Conservation (phyloP, 2,329 filamentous ascomycete genomes). For the Colletotrichum liaoningense region DNA sequence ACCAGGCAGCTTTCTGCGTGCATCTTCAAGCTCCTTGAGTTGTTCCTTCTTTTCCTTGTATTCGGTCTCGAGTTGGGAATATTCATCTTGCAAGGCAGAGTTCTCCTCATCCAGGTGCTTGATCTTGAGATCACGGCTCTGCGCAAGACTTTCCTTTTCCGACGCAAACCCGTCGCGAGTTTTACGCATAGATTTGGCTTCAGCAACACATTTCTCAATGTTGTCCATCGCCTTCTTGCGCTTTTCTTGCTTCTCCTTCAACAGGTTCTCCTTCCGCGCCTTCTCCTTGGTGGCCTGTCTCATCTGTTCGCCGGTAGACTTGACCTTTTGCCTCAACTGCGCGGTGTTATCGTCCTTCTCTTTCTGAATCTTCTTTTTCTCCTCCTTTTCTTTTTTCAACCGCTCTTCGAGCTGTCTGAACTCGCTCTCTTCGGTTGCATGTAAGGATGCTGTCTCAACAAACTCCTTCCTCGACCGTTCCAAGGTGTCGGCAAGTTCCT, state of each 20-base stretch:
- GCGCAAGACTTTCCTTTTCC: constrained; percentile 63
- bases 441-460: constrained; percentile 79
- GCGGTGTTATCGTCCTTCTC: constrained; percentile 93
- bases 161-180: constrained; percentile 65
- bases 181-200: constrained; percentile 67
- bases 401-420: constrained; percentile 74
- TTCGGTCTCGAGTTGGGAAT: constrained; percentile 75
- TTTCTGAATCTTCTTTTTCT: constrained; percentile 80
- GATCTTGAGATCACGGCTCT: constrained; percentile 64
- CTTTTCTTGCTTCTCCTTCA: constrained; percentile 77
- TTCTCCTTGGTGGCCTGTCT: constrained; percentile 83
- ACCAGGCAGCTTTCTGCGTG: constrained; percentile 72
- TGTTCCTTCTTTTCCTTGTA: constrained; percentile 70
- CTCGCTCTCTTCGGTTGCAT: constrained; percentile 78
- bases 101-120: constrained; percentile 66
- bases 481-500: constrained; percentile 84
- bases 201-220: constrained; percentile 75
- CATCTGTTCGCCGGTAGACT: constrained; percentile 84
- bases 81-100: constrained; percentile 71
- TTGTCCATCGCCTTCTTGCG: constrained; percentile 77
- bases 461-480: constrained; percentile 85
- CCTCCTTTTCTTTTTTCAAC: constrained; percentile 81
- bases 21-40: constrained; percentile 79
- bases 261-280: constrained; percentile 78
- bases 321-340: constrained; percentile 84